phyloP scores from a whole-genome alignment of 345 rosid genomes.

The Toxicodendron radicans region DNA sequence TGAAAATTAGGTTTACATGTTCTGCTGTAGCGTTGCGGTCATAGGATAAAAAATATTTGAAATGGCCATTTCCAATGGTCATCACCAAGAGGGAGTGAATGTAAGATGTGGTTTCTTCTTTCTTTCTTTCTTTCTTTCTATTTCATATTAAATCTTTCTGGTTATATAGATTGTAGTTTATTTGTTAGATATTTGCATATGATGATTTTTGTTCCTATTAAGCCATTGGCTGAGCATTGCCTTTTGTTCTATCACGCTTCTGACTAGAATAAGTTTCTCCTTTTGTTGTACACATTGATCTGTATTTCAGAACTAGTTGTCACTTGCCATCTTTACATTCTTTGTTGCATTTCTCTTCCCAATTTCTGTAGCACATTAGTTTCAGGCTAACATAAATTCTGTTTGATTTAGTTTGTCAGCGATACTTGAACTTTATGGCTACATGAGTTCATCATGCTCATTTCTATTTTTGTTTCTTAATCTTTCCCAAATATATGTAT shows the following conservation, averaged over 20 bases:
- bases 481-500: neutral
- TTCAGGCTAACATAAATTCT: neutral
- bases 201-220: constrained; percentile 25
- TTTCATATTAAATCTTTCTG: neutral
- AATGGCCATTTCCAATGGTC: constrained; percentile 22
- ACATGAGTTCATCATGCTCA: neutral
- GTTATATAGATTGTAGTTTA: constrained; percentile 23
- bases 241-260: constrained; percentile 5
- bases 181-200: constrained; percentile 21
- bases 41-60: constrained; percentile 24
- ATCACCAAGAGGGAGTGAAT: constrained; percentile 27
- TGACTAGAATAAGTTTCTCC: neutral
- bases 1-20: constrained; percentile 38
- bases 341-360: neutral
- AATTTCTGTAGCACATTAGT: neutral
- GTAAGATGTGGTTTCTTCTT: constrained; percentile 20
- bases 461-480: neutral
- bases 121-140: neutral
- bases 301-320: neutral
- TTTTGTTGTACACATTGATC: constrained; percentile 5
- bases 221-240: constrained; percentile 12
- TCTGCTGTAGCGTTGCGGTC: constrained; percentile 31
- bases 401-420: neutral
- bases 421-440: neutral
- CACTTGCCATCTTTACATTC: neutral